Conservation (phyloP, 2,329 filamentous ascomycete genomes). For the Fusarium nisikadoi region DNA sequence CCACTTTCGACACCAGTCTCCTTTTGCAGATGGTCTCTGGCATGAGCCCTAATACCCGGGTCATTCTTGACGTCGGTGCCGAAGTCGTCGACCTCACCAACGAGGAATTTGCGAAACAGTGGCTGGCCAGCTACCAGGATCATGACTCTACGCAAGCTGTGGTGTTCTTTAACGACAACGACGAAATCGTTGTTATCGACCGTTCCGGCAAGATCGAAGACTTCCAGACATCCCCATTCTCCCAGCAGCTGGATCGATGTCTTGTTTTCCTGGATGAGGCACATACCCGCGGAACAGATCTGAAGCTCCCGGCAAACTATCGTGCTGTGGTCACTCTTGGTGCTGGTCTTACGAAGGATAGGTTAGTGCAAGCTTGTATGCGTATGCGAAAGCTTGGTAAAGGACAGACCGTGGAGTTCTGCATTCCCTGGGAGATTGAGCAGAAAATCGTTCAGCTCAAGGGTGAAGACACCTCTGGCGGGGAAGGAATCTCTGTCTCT, state of each 20-base stretch:
- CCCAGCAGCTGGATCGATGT: conserved; percentile 65
- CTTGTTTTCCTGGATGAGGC: conserved; percentile 76
- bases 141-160: conserved; percentile 44
- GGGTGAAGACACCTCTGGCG: rapidly evolving
- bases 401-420: conserved; percentile 73
- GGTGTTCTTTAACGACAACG: conserved; percentile 67
- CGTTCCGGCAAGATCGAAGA: conserved; percentile 56
- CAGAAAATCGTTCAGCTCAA: conserved; percentile 56
- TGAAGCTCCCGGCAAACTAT: conserved; percentile 68
- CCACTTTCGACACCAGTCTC: conserved; percentile 44
- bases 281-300: conserved; percentile 76
- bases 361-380: conserved; percentile 77
- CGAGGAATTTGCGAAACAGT: conserved; percentile 60
- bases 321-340: conserved; percentile 76
- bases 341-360: conserved; percentile 72
- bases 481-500: conserved; percentile 53
- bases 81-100: conserved; percentile 74
- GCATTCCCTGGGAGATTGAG: conserved; percentile 67
- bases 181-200: conserved; percentile 66
- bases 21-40: conserved; percentile 57
- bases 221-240: conserved; percentile 69
- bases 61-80: conserved; percentile 75
- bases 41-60: conserved; percentile 56
- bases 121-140: conserved; percentile 54
- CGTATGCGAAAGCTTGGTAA: conserved; percentile 75